Conservation (phyloP, 1,139 yeast species). For the Lodderomyces oxycetoniae region DNA sequence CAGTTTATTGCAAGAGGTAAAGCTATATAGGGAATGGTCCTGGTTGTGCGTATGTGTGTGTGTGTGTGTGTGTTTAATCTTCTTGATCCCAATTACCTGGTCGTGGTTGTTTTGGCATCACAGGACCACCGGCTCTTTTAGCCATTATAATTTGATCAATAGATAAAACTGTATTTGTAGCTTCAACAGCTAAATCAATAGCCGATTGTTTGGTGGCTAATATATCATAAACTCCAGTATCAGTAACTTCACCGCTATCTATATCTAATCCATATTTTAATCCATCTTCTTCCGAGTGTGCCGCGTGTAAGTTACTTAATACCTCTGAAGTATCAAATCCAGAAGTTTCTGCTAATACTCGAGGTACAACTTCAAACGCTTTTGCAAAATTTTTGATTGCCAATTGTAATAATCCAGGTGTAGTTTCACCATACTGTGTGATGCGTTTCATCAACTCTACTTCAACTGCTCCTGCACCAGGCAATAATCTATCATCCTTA, state of each 20-base stretch:
- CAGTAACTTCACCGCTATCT: conserved; percentile 68
- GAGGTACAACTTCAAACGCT: conserved; percentile 91
- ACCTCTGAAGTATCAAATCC: conserved; percentile 89
- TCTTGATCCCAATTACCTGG: conserved; percentile 98
- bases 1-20: conserved; percentile 51
- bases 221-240: conserved; percentile 72
- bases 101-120: conserved; percentile 78
- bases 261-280: conserved; percentile 53
- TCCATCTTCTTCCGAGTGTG: conserved; percentile 50
- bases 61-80: conserved; percentile 41
- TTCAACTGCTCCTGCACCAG: conserved; percentile 98
- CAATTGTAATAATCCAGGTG: conserved; percentile 88
- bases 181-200: conserved; percentile 90
- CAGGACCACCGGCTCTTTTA: conserved; percentile 96
- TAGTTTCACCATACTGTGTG: conserved; percentile 82
- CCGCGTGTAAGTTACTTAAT: conserved; percentile 81
- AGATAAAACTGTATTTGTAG: conserved; percentile 84
- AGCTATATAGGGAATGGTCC: conserved; percentile 2
- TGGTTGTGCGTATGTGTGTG: neutral
- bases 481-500: conserved; percentile 72
- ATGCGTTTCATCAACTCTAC: conserved; percentile 78
- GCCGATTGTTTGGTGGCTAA: conserved; percentile 81
- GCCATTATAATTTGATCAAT: conserved; percentile 93
- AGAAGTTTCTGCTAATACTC: conserved; percentile 90
- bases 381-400: conserved; percentile 93